Evolutionary conservation across 1,284 basidiomycete genomes (phyloP).

Genomic region (Tausonia pullulans): DNA sequence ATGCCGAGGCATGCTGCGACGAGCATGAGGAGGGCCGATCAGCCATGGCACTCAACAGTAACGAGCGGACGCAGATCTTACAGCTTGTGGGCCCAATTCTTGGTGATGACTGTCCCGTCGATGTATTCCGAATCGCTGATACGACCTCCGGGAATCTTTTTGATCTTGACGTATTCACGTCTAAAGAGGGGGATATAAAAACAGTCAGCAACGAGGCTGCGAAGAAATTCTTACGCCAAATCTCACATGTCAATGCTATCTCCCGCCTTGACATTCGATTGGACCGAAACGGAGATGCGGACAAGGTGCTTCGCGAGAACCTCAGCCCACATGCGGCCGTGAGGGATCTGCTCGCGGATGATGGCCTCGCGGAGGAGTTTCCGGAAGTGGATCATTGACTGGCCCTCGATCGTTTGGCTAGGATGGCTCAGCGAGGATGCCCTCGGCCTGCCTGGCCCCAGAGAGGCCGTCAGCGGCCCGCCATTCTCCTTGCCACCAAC

Average conservation of each 20-base stretch:
- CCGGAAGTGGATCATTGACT: slow-evolving; percentile 75
- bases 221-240: too few relatives aligned
- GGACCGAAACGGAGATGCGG: slow-evolving; percentile 31
- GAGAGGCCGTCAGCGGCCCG: too few relatives aligned
- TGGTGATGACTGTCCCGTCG: slow-evolving; percentile 92
- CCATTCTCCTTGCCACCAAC: too few relatives aligned
- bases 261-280: slow-evolving; percentile 42
- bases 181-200: too few relatives aligned
- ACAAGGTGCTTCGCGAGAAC: slow-evolving; percentile 55
- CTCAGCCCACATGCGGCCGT: slow-evolving; percentile 73
- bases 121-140: slow-evolving; percentile 93
- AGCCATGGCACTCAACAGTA: too few relatives aligned
- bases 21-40: too few relatives aligned
- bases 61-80: too few relatives aligned
- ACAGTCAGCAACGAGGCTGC: too few relatives aligned
- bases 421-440: too few relatives aligned
- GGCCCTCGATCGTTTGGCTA: slow-evolving; percentile 31
- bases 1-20: slow-evolving; percentile 35
- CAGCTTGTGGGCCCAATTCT: slow-evolving; percentile 90
- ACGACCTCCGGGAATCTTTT: slow-evolving; percentile 90
- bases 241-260: slow-evolving; percentile 69
- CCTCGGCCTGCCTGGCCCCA: too few relatives aligned
- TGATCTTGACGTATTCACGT: slow-evolving; percentile 91
- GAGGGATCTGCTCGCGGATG: slow-evolving; percentile 57
- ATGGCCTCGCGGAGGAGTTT: slow-evolving; percentile 68